These are phyloP conservation scores for Halophytophthora polymorphica DNA, from an alignment of 352 stramenopile genomes.

Conservation along the genomic window DNA sequence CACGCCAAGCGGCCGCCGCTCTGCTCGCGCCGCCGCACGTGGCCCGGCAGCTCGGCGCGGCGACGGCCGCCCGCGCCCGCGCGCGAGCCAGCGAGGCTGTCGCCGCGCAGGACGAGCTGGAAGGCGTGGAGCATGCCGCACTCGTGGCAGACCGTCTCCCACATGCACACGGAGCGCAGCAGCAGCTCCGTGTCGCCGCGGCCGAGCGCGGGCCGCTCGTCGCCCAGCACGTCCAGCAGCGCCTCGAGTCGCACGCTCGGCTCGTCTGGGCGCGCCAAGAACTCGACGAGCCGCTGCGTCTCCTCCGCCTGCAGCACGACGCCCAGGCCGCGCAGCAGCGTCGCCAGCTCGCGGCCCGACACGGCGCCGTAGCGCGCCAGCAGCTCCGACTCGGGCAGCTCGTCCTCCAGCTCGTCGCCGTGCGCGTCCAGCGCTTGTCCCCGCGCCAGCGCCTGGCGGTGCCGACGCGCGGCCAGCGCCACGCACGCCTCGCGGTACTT, in stretches of 20 bases:
- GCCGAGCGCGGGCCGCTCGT: constrained; percentile 53
- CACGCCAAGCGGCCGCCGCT: constrained; percentile 45
- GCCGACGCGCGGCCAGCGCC: constrained; percentile 54
- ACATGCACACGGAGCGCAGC: constrained; percentile 86
- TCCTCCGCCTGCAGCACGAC: constrained; percentile 83
- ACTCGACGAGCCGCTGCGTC: constrained; percentile 75
- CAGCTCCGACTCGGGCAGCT: constrained; percentile 63
- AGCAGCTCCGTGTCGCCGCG: constrained; percentile 75
- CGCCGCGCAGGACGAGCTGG: constrained; percentile 65
- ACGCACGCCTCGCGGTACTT: constrained; percentile 85
- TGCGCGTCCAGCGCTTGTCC: constrained; percentile 51
- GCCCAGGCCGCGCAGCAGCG: constrained; percentile 62
- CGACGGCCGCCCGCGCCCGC: constrained; percentile 33
- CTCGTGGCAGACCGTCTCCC: constrained; percentile 89
- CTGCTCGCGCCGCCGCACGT: constrained; percentile 59
- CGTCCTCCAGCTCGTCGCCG: constrained; percentile 56
- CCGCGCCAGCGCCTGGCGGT: constrained; percentile 51
- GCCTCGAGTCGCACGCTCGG: constrained; percentile 32
- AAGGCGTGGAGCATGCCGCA: constrained; percentile 91
- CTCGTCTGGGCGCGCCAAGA: constrained; percentile 72
- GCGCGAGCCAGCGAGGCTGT: constrained; percentile 14
- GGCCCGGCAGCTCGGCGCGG: constrained; percentile 64
- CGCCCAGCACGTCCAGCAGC: constrained; percentile 83
- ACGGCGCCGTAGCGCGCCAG: constrained; percentile 56
- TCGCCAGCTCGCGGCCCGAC: constrained; percentile 45